Evolutionary conservation across 108 stramenopile genomes (phyloP).

Genomic region (Skeletonema grethae): DNA sequence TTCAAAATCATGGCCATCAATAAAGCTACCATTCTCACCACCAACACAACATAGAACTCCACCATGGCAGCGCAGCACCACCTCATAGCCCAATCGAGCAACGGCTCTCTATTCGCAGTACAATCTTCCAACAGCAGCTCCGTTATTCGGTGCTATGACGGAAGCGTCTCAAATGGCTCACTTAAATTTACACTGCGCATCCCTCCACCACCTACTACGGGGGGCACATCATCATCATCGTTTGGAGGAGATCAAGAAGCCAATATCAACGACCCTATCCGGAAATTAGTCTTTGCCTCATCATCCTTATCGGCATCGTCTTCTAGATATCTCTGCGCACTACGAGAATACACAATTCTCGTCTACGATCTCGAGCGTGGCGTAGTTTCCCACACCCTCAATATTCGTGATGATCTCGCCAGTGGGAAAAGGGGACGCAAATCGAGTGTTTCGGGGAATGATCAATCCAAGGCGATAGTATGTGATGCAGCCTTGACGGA

Average conservation of each 20-base stretch:
- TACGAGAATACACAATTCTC: slow-evolving; percentile 12
- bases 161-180: slow-evolving; percentile 31
- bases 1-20: neutral
- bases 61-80: neutral
- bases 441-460: slow-evolving; percentile 8
- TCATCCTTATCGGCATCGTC: neutral
- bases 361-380: slow-evolving; percentile 45
- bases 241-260: neutral
- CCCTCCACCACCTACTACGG: slow-evolving; percentile 12
- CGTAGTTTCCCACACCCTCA: slow-evolving; percentile 25
- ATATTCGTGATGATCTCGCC: slow-evolving; percentile 5
- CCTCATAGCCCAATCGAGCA: slow-evolving; percentile 2
- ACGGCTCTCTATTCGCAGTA: slow-evolving; percentile 6
- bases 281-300: slow-evolving; percentile 36
- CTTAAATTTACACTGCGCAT: slow-evolving; percentile 47
- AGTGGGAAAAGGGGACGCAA: slow-evolving; percentile 17
- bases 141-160: slow-evolving; percentile 46
- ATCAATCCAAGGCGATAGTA: slow-evolving; percentile 8
- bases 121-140: slow-evolving; percentile 1
- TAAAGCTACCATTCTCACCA: neutral
- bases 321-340: slow-evolving; percentile 17
- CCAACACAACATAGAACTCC: too few species aligned
- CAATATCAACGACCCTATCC: neutral
- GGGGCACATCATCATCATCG: neutral
- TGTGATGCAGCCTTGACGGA: slow-evolving; percentile 26